Conservation (phyloP, 108 stramenopile species). For the Skeletonema menzelii region DNA sequence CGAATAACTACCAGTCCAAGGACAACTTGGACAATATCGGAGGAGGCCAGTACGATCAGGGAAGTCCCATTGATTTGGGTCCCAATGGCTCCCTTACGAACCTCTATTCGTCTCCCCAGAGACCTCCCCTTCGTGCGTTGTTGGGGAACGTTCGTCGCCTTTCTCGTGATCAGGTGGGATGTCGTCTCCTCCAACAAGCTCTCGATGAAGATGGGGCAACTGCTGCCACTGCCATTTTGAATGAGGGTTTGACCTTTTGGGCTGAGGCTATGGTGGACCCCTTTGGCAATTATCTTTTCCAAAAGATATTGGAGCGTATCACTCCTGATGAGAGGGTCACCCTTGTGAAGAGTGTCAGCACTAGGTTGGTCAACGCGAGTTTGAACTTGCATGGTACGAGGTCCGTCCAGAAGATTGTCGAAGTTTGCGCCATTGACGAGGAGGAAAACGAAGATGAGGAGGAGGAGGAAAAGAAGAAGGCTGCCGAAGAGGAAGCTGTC, state of each 20-base stretch:
- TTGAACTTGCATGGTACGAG: slow-evolving; percentile 96
- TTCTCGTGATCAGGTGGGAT: slow-evolving; percentile 93
- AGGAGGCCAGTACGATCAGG: slow-evolving; percentile 4
- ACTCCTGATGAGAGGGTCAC: slow-evolving; percentile 84
- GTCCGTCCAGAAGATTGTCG: slow-evolving; percentile 97
- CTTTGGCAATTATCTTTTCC: slow-evolving; percentile 98
- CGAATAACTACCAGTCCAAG: slow-evolving; percentile 17
- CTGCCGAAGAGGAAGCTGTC: slow-evolving; percentile 7
- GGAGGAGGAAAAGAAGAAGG: slow-evolving; percentile 10
- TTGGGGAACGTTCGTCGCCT: slow-evolving; percentile 87
- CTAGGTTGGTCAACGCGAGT: slow-evolving; percentile 90
- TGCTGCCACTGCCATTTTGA: slow-evolving; percentile 89
- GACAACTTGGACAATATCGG: slow-evolving; percentile 8
- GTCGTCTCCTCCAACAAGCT: slow-evolving; percentile 94
- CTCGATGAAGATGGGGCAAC: slow-evolving; percentile 92
- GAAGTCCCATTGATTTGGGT: not conserved
- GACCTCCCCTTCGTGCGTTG: slow-evolving; percentile 80
- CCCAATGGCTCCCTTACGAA: slow-evolving; percentile 43
- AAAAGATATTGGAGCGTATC: slow-evolving; percentile 95
- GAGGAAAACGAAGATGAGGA: slow-evolving; percentile 12
- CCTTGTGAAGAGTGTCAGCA: slow-evolving; percentile 83
- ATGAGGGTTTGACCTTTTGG: slow-evolving; percentile 94
- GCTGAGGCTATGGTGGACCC: slow-evolving; percentile 97
- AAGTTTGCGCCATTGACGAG: slow-evolving; percentile 86
- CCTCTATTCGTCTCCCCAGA: slow-evolving; percentile 69